These are phyloP conservation scores for Penicillium sp. DNA, from an alignment of 2,329 filamentous ascomycete species.

Conservation along the genomic window DNA sequence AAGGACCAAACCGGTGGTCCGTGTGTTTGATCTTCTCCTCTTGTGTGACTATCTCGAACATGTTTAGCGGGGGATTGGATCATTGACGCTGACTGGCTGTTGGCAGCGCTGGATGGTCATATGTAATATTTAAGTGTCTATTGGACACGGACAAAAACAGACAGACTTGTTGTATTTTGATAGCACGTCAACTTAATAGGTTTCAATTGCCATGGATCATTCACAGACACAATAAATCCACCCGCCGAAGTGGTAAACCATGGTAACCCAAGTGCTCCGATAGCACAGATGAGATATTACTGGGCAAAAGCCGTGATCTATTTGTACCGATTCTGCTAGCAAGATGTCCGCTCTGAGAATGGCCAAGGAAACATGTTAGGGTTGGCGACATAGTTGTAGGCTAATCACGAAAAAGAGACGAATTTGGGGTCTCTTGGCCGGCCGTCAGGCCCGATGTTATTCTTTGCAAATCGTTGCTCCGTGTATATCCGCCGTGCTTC, in stretches of 20 bases:
- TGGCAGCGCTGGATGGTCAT: not conserved
- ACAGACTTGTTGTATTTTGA: not conserved
- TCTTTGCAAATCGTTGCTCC: conserved; percentile 79
- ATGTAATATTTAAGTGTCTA: not conserved
- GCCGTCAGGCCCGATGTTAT: conserved; percentile 86
- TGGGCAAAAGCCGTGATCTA: not conserved
- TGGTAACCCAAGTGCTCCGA: not conserved
- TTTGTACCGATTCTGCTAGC: not conserved
- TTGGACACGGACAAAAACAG: not conserved
- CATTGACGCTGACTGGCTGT: not conserved
- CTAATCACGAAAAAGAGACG: conserved; percentile 75
- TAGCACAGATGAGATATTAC: not conserved
- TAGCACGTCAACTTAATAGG: not conserved
- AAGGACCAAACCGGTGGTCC: not conserved
- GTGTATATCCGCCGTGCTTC: conserved; percentile 85
- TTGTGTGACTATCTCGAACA: not conserved
- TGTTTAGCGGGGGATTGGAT: not conserved
- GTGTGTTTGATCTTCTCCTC: not conserved
- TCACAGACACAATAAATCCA: not conserved
- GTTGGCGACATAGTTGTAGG: not conserved
- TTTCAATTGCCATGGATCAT: not conserved
- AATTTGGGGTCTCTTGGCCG: conserved; percentile 90
- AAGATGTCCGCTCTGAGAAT: not conserved
- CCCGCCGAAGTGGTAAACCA: not conserved
- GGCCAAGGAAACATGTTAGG: not conserved